Percentiles rank a stretch among this genome's conserved stretches.
Conservation (phyloP, 2,329 filamentous ascomycete genomes). For the Aspergillus ochraceoroseus region DNA sequence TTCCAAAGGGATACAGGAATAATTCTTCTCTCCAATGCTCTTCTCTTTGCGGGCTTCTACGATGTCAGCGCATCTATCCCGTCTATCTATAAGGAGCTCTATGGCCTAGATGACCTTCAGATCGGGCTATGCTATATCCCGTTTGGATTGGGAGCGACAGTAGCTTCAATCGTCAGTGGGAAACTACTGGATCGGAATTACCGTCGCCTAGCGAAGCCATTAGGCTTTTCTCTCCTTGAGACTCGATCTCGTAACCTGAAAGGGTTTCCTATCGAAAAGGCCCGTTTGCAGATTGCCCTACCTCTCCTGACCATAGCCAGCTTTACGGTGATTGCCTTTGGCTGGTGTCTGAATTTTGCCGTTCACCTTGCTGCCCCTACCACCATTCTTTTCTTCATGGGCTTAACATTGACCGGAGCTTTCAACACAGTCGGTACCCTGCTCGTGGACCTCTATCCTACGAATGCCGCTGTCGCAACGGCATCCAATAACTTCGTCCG, state of each 20-base stretch:
- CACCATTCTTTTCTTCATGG: constrained; percentile 39
- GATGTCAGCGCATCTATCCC: constrained; percentile 46
- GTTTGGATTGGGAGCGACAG: constrained; percentile 21
- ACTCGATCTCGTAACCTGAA: constrained; percentile 7
- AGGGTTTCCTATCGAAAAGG: constrained; percentile 22
- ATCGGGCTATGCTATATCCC: constrained; percentile 43
- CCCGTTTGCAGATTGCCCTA: constrained; percentile 21
- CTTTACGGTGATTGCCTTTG: constrained; percentile 21
- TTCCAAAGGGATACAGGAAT: constrained; percentile 36
- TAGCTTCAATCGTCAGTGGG: constrained; percentile 18
- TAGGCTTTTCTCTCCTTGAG: constrained; percentile 1
- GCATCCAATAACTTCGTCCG: constrained; percentile 45
- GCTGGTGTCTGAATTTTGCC: constrained; percentile 37
- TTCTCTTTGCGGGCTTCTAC: constrained; percentile 49
- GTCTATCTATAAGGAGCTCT: constrained; percentile 44
- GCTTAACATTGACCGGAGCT: constrained; percentile 38
- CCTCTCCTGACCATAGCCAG: constrained; percentile 19
- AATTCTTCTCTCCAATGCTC: constrained; percentile 36
- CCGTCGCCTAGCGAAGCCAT: constrained; percentile 15
- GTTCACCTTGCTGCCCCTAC: constrained; percentile 36
- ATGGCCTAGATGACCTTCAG: constrained; percentile 47
- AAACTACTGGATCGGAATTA: constrained; percentile 25
- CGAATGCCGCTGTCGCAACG: constrained; percentile 40
- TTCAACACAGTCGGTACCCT: constrained; percentile 47
- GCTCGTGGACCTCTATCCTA: constrained; percentile 45